phyloP scores from a whole-genome alignment of 176 grass and related monocot species.

The Bothriochloa decipiens region DNA sequence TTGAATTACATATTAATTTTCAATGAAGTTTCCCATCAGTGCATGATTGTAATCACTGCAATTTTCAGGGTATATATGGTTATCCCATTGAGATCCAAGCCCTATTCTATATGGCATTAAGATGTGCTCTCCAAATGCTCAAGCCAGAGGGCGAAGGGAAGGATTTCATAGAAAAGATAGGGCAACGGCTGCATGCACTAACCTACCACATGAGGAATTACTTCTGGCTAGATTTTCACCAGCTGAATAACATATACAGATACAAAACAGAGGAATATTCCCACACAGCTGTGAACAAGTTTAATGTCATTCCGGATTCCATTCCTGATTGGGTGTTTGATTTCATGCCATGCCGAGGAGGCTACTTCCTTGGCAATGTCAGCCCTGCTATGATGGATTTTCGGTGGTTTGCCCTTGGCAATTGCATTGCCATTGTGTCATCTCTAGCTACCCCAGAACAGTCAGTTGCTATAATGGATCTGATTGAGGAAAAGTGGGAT shows the following conservation, averaged over 20 bases:
- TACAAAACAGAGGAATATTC: slow-evolving; percentile 98
- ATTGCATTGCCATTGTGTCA: slow-evolving; percentile 90
- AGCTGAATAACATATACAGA: slow-evolving; percentile 93
- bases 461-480: slow-evolving; percentile 87
- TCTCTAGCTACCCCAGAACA: slow-evolving; percentile 94
- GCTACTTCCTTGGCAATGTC: slow-evolving; percentile 94
- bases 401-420: slow-evolving; percentile 92
- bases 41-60: slow-evolving; percentile 17
- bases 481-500: slow-evolving; percentile 89
- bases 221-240: slow-evolving; percentile 91
- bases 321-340: slow-evolving; percentile 97
- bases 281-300: slow-evolving; percentile 96
- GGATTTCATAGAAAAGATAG: slow-evolving; percentile 87
- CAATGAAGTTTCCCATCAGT: neutral
- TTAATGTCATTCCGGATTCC: slow-evolving; percentile 96
- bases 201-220: slow-evolving; percentile 96
- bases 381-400: slow-evolving; percentile 97
- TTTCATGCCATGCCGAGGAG: slow-evolving; percentile 87
- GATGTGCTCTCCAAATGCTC: slow-evolving; percentile 75
- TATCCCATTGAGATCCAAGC: slow-evolving; percentile 97
- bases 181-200: slow-evolving; percentile 74
- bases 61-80: slow-evolving; percentile 87
- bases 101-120: slow-evolving; percentile 93
- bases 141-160: slow-evolving; percentile 85
- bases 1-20: neutral